Evolutionary conservation across 2,329 filamentous ascomycete species (phyloP), one percentile per base, ranked within the genome.

Genomic region (Trichoderma sp.): DNA sequence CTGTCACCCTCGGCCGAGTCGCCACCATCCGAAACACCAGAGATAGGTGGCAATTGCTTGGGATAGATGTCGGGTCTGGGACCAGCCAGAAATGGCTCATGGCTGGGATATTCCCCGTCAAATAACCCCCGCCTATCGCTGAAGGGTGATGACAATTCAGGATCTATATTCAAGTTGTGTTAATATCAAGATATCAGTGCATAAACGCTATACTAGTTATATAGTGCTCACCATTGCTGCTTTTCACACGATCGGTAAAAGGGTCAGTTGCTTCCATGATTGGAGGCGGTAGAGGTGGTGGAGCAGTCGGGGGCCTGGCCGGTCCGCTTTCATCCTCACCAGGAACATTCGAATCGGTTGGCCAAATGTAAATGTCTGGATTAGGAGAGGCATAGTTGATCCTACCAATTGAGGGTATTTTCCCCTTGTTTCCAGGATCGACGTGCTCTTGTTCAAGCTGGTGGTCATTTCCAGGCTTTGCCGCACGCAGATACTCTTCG

Each of bases 401-500:
- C 18, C 57, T 34, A 8, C 57, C 57, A 15, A 34, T 14, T 4
- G 57, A 60, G 0, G 30, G n/a, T 4, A 60, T n/a, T 32, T 21
- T n/a, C 39, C 39, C 39, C 15, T 43, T 43, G 18, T 43, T n/a
- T 18, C 15, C n/a, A 18, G 95, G 94, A 1, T 95, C 95, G 72
- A 95, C 95, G 78, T 98, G 94, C 80, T 98, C 95, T 74, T 93
- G 88, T 80, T 98, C 95, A 12, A 98, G 85, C 81, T 98, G 94
- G 77, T 98, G 95, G 77, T 98, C 95, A n/a, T 98, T 95, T 36
- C 94, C 93, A 3, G 96, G 96, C 80, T 98, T 98, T 68, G 94
- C 95, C 15, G 95, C 85, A 67, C 93, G 89, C 56, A 99, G 84
- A 80, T 97, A 99, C 74, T 98, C 94, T 81, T 99, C 96, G 77